phyloP scores from a whole-genome alignment of 2,329 filamentous ascomycete species.

The Colletotrichum costaricense region DNA sequence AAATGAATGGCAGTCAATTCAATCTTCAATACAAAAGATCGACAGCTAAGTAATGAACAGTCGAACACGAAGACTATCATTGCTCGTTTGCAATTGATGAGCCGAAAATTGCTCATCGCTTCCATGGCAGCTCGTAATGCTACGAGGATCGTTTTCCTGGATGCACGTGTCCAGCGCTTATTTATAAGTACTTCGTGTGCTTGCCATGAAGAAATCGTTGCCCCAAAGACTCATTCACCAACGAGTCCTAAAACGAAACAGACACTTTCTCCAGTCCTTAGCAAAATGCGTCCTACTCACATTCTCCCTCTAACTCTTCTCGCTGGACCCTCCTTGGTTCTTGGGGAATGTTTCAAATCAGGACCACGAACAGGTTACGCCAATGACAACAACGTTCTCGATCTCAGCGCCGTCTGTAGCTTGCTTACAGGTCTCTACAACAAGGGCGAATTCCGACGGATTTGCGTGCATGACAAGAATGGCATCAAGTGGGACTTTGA shows the following conservation, averaged over 20 bases:
- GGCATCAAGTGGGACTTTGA: not conserved
- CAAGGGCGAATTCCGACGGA: no score
- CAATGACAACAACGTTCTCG: not conserved
- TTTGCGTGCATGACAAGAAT: not conserved
- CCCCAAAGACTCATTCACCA: not conserved
- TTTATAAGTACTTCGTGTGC: not conserved
- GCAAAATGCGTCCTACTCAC: not conserved
- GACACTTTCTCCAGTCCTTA: not conserved
- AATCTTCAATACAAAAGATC: no score
- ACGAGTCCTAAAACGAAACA: not conserved
- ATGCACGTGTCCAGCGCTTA: not conserved
- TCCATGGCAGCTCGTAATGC: no score
- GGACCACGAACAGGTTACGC: not conserved
- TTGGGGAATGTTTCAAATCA: not conserved
- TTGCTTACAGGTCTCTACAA: no score
- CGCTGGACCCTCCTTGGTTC: not conserved
- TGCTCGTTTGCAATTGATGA: no score
- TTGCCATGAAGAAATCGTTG: not conserved
- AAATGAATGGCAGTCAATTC: no score
- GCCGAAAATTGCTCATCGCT: no score
- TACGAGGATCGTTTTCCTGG: no score
- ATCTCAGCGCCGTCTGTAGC: not conserved
- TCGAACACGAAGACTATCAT: no score
- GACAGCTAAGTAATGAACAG: no score
- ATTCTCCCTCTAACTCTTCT: not conserved